Base-by-base conservation (phyloP, 306 rosid species). In the Rubus idaeus region DNA sequence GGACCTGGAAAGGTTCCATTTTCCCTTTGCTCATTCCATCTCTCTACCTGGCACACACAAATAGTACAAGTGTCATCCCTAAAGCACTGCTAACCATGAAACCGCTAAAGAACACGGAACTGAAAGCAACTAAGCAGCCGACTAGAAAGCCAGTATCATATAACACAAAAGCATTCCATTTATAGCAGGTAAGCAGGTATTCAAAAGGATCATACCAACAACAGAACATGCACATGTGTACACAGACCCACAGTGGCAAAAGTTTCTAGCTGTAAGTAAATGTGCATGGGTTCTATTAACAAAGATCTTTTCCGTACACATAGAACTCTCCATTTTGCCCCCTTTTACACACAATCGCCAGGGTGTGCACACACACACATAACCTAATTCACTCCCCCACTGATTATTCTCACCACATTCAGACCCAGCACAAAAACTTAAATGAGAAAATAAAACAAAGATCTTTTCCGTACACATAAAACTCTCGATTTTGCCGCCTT, bases 1-100 rank as follows among this genome's bases (percentile, higher is more conserved):
- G 96, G 99, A 45, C 99, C 98, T 12, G 99, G 99, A 82, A 92
- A 96, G 71, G 96, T 85, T 88, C 99, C 98, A 1, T 87, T 92
- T 88, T 92, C 99, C 83, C 98, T 91, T 81, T 92, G 99, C 83
- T 96, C 99, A 50, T 96, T 96, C 99, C 99, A 92, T 77, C 89
- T 86, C 53, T 96, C 99, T 62, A 96, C 58, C 99, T 96, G 94
- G 63, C 65, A 73, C 68, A 75, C 40, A 56, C 2, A 42, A 86
- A 49, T 12, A 75, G 69, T 35, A 73, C 60, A 75, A 69, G 1
- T 4, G 30, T 71, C 45, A 69, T n/a, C 49, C 35, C 5, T n/a
- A 5, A 8, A 26, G 51, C 20, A 26, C 45, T 2, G 8, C 46
- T 44, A 58, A 58, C 71, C 8, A 3, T 17, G 1, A 18, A 20